A percentile compares a stretch with the other conserved stretches of the same genome.
Conservation (phyloP, 164 flowering plant species). For the Litsea cubeba region DNA sequence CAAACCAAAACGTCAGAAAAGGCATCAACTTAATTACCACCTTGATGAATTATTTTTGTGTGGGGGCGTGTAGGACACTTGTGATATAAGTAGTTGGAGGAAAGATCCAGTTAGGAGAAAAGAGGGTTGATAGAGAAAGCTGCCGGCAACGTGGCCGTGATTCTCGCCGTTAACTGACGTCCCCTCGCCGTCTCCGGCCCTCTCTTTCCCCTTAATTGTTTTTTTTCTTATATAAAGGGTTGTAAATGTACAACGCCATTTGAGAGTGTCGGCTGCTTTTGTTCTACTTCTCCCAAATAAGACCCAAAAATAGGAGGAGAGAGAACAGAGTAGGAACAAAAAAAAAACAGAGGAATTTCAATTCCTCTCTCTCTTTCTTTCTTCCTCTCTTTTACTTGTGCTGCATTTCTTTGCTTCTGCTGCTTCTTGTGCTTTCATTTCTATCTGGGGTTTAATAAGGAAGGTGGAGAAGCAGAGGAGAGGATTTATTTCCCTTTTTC, state of each 20-base stretch:
- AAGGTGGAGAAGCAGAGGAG: not conserved
- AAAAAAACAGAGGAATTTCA: not conserved
- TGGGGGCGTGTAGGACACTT: not conserved
- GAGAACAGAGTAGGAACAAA: not conserved
- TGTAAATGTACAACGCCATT: not conserved
- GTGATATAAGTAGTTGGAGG: too few species aligned
- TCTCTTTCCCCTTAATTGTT: not conserved
- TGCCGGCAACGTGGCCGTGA: not conserved
- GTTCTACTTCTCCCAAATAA: not conserved
- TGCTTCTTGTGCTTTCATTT: not conserved
- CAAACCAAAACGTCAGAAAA: not conserved
- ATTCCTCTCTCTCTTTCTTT: not conserved
- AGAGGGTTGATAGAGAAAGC: not conserved
- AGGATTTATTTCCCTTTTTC: not conserved
- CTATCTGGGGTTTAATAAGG: not conserved
- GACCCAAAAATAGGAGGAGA: not conserved
- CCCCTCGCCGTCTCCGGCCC: conserved; percentile 1
- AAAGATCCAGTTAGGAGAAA: not conserved
- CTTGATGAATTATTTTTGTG: not conserved
- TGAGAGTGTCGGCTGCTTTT: conserved; percentile 13
- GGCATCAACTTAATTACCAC: not conserved
- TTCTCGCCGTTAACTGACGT: conserved; percentile 7
- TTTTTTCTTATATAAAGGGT: not conserved
- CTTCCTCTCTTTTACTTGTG: not conserved
- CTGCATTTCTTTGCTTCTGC: conserved; percentile 1